Percentiles rank a stretch among this genome's conserved stretches.
These are phyloP conservation scores for Alloascoidea africana DNA, from an alignment of 805 yeast species.

Conservation along the genomic window DNA sequence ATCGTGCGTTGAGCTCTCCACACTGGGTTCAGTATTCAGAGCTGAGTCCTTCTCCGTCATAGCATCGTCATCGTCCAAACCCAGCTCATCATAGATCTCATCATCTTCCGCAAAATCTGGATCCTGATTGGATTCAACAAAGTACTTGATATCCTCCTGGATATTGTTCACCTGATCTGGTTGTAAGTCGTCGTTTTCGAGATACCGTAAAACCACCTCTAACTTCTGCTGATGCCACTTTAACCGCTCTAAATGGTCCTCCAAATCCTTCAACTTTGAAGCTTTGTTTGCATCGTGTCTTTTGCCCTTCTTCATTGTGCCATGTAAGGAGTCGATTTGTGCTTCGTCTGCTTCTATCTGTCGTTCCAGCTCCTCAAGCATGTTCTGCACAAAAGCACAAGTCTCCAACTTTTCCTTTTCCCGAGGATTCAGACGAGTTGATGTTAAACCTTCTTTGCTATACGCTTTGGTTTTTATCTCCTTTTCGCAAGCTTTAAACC, in stretches of 20 bases:
- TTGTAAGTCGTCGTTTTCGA: constrained; percentile 70
- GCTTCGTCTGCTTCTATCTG: constrained; percentile 73
- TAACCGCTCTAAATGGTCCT: constrained; percentile 54
- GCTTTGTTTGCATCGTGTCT: constrained; percentile 38
- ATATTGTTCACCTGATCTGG: constrained; percentile 63
- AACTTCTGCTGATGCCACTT: constrained; percentile 63
- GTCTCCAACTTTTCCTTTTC: constrained; percentile 70
- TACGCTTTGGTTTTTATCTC: constrained; percentile 88
- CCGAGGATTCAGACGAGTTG: constrained; percentile 56
- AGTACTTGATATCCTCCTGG: constrained; percentile 83
- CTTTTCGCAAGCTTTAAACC: constrained; percentile 88
- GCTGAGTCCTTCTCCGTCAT: constrained; percentile 17
- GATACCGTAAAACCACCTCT: constrained; percentile 59
- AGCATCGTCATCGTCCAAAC: constrained; percentile 42
- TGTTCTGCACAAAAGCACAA: constrained; percentile 47
- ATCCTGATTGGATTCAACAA: constrained; percentile 87
- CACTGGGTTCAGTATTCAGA: constrained; percentile 21
- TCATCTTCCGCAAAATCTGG: constrained; percentile 91
- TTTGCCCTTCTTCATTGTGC: constrained; percentile 41
- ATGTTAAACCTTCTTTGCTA: constrained; percentile 80
- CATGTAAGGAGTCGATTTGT: constrained; percentile 39
- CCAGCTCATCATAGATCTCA: constrained; percentile 78
- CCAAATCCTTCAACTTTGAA: constrained; percentile 44
- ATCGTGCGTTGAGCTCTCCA: constrained; percentile 19
- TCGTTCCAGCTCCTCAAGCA: constrained; percentile 65